A percentile compares a stretch with the other conserved stretches of the same genome.
Conservation (phyloP, 306 rosid genomes). For the Rosa lucieae region DNA sequence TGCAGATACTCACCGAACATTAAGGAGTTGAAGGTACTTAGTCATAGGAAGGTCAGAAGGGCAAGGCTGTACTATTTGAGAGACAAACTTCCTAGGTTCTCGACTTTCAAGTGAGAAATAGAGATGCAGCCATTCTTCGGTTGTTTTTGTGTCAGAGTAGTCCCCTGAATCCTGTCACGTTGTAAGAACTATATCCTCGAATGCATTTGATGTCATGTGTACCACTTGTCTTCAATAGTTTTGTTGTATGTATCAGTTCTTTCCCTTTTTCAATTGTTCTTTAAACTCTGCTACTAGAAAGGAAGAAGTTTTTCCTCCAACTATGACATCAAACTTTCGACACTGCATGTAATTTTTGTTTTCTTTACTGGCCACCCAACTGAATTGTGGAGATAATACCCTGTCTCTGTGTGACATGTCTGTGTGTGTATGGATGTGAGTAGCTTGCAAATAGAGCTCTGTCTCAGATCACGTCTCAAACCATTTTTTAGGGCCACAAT, state of each 20-base stretch:
- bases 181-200: constrained; percentile 18
- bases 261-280: not conserved
- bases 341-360: not conserved
- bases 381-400: not conserved
- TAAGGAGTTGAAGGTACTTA: constrained; percentile 77
- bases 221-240: constrained; percentile 14
- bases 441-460: not conserved
- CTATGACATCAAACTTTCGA: not conserved
- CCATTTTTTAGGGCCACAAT: not conserved
- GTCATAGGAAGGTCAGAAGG: constrained; percentile 86
- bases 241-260: constrained; percentile 15
- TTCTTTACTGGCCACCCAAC: constrained; percentile 3
- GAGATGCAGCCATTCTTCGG: constrained; percentile 8
- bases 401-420: not conserved
- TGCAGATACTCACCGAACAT: constrained; percentile 92
- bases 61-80: constrained; percentile 86
- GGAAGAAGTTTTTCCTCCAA: not conserved
- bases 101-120: constrained; percentile 75
- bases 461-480: not conserved
- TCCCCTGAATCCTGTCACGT: constrained; percentile 23
- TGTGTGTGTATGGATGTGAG: not conserved
- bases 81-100: constrained; percentile 94
- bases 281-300: not conserved
- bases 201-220: constrained; percentile 28
- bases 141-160: constrained; percentile 25